Evolutionary conservation across 2,329 filamentous ascomycete species (phyloP).

Genomic region (Xylariales sp.): DNA sequence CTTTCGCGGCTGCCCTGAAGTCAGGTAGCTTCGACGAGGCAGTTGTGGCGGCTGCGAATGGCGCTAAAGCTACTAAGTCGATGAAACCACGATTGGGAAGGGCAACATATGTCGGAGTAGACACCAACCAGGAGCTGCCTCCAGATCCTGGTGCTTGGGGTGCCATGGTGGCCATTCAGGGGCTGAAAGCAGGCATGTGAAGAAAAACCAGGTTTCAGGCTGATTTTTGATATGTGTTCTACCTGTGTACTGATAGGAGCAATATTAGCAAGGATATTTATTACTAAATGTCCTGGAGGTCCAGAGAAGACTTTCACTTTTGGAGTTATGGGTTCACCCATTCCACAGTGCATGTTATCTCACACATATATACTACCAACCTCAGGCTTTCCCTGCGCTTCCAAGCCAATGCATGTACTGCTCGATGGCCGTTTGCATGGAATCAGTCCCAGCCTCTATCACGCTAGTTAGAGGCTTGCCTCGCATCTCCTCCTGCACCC

Average conservation of each 20-base stretch:
- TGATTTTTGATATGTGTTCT: too few species aligned
- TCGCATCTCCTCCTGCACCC: slow-evolving; percentile 38
- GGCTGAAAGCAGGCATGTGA: slow-evolving; percentile 24
- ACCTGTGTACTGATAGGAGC: too few species aligned
- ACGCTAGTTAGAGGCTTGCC: slow-evolving; percentile 41
- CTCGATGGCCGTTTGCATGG: slow-evolving; percentile 46
- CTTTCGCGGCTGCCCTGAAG: slow-evolving; percentile 44
- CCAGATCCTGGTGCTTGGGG: slow-evolving; percentile 70
- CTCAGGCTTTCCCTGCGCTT: slow-evolving; percentile 37
- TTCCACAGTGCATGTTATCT: too few species aligned
- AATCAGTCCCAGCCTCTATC: slow-evolving; percentile 40
- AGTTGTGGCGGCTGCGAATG: slow-evolving; percentile 54
- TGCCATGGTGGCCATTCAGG: slow-evolving; percentile 52
- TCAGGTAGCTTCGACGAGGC: slow-evolving; percentile 49
- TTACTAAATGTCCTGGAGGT: too few species aligned
- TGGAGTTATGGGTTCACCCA: too few species aligned
- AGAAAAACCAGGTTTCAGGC: neutral
- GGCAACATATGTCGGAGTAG: slow-evolving; percentile 62
- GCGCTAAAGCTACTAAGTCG: slow-evolving; percentile 58
- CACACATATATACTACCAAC: too few species aligned
- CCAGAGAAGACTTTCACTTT: too few species aligned
- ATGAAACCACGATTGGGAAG: slow-evolving; percentile 63
- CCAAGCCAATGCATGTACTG: slow-evolving; percentile 39
- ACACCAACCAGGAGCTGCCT: slow-evolving; percentile 46
- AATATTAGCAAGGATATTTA: too few species aligned